Evolutionary conservation across 2,329 filamentous ascomycete species (phyloP).

Genomic region (Colletotrichum destructivum): DNA sequence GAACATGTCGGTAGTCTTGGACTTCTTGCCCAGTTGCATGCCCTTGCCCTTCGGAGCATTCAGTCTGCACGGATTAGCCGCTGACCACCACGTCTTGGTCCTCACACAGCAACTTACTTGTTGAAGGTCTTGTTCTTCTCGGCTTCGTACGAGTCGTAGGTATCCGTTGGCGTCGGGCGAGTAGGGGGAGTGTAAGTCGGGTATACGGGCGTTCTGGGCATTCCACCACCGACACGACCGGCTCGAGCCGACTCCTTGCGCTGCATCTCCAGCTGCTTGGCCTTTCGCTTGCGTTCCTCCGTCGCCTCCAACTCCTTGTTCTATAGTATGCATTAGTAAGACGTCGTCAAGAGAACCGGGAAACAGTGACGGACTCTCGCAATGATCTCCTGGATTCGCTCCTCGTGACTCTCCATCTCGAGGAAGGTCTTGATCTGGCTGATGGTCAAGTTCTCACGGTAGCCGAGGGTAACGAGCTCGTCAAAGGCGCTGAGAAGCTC

Average conservation of each 20-base stretch:
- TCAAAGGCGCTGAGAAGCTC: slow-evolving; percentile 97
- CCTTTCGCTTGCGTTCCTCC: slow-evolving; percentile 98
- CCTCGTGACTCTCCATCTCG: slow-evolving; percentile 99
- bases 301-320: slow-evolving; percentile 99
- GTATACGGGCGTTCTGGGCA: slow-evolving; percentile 85
- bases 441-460: slow-evolving; percentile 95
- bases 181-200: slow-evolving; percentile 89
- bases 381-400: slow-evolving; percentile 98
- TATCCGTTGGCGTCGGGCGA: slow-evolving; percentile 81
- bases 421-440: slow-evolving; percentile 99
- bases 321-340: slow-evolving; percentile 60
- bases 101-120: slow-evolving; percentile 70
- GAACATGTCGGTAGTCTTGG: slow-evolving; percentile 97
- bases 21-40: slow-evolving; percentile 99
- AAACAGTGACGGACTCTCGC: slow-evolving; percentile 75
- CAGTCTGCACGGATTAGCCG: slow-evolving; percentile 26
- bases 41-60: slow-evolving; percentile 88
- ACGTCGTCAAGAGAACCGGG: background rate
- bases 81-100: no score
- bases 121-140: slow-evolving; percentile 94
- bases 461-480: slow-evolving; percentile 95
- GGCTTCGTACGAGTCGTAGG: slow-evolving; percentile 94
- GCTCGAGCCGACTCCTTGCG: slow-evolving; percentile 93
- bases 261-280: slow-evolving; percentile 98
- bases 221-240: slow-evolving; percentile 69